Base-by-base conservation (phyloP, 2,329 filamentous ascomycete species). In the Penicillium aurantiogriseum region DNA sequence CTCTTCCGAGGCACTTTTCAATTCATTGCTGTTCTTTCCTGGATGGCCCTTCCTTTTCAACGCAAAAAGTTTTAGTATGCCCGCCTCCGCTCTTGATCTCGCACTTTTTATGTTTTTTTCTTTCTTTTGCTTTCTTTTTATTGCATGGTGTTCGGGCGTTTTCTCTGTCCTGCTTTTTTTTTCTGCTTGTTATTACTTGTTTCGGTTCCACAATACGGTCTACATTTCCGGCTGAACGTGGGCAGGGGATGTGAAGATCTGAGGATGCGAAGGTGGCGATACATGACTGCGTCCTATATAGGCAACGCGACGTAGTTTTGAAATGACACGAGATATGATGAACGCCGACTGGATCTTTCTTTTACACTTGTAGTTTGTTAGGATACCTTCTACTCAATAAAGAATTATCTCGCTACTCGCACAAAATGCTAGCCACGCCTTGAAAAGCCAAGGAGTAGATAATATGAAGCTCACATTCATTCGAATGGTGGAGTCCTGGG, bases 141-240 rank as follows among this genome's bases (percentile, higher is more conserved):
- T 55, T 64, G 65, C 65, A 68, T 67, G 67, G 67, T 58, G 67
- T 67, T 63, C 42, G 21, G 49, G 63, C 60, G 56, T 58, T 59
- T 53, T 54, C 7, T 46, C 13, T 33, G 62, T 48, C 50, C 40
- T 56, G 61, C 49, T 58, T 59, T 57, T n/a, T n/a, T 51, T 56
- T 46, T 58, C 17, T 25, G 6, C 55, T 54, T 61, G 58, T 54
- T 23, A 44, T 50, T 62, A 39, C 62, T 56, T 56, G 56, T 54
- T 62, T 52, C 9, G 50, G 43, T 55, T 45, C 43, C n/a, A 29
- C 36, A 4, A 36, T 29, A 43, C 5, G 9, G 35, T 36, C 49
- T 33, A 23, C 29, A 23, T 33, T 42, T 36, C 2, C 25, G 42
- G 29, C 23, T 42, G 29, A 29, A 43, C 42, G 36, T 42, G 21